These are phyloP conservation scores for Angomonas ambiguus DNA, from an alignment of 208 protist species.

Conservation along the genomic window DNA sequence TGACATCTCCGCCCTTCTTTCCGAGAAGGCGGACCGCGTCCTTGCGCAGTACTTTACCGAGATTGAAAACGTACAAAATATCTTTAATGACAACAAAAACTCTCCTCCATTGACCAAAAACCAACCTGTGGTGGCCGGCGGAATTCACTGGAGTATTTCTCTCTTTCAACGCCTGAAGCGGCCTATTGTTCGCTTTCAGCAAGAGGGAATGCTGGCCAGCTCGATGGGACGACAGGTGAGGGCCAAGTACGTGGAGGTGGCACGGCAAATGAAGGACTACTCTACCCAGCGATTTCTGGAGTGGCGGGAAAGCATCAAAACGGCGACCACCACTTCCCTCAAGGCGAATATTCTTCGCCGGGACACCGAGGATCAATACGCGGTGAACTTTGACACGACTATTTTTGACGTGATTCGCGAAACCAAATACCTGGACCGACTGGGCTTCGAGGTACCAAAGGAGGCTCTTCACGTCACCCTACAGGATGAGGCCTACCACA, in stretches of 20 bases:
- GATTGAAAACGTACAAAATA: conserved; percentile 84
- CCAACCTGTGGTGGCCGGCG: conserved; percentile 95
- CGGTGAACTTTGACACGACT: conserved; percentile 93
- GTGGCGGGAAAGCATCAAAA: conserved; percentile 90
- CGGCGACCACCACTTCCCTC: conserved; percentile 80
- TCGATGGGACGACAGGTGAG: conserved; percentile 88
- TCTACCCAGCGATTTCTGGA: conserved; percentile 84
- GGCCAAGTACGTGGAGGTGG: conserved; percentile 91
- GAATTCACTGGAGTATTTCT: conserved; percentile 96
- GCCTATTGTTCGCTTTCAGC: conserved; percentile 94
- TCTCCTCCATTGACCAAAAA: conserved; percentile 96
- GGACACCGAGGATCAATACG: conserved; percentile 62
- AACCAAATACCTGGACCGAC: conserved; percentile 95
- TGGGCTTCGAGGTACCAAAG: conserved; percentile 95
- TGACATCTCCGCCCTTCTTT: conserved; percentile 91
- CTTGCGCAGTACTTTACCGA: conserved; percentile 93
- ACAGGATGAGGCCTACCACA: conserved; percentile 97
- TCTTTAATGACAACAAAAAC: conserved; percentile 89
- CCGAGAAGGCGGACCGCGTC: conserved; percentile 95
- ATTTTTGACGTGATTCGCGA: conserved; percentile 96
- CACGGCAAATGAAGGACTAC: conserved; percentile 93
- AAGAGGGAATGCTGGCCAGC: conserved; percentile 88
- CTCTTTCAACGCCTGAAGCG: conserved; percentile 97
- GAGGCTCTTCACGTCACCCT: conserved; percentile 96
- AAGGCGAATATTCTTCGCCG: conserved; percentile 89